These are phyloP conservation scores for Rhizopus stolonifer DNA, from an alignment of 371 early-diverging fungal species.

Conservation along the genomic window DNA sequence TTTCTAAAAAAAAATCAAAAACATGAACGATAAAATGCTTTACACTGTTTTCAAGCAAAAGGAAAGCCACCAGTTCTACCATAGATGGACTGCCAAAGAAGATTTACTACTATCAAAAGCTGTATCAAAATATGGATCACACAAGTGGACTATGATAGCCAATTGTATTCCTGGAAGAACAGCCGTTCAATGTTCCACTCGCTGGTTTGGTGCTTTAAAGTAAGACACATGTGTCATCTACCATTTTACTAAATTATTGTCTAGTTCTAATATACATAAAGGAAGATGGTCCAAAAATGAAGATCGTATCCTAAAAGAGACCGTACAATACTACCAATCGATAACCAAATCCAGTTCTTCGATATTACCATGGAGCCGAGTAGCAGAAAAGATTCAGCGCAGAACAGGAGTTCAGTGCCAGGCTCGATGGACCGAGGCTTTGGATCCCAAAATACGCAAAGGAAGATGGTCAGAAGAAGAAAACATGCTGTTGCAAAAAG, in stretches of 20 bases:
- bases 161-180: constrained; percentile 46
- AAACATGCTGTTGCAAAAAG: constrained; percentile 42
- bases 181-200: constrained; percentile 54
- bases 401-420: constrained; percentile 60
- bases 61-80: constrained; percentile 16
- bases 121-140: constrained; percentile 29
- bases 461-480: constrained; percentile 58
- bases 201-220: constrained; percentile 35
- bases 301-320: constrained; percentile 5
- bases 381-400: constrained; percentile 20
- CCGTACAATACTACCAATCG: constrained; percentile 3
- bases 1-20: neutral
- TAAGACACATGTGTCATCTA: neutral
- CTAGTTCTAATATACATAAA: constrained; percentile 20
- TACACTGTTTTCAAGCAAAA: constrained; percentile 19
- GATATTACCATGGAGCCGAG: constrained; percentile 22
- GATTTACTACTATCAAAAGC: constrained; percentile 19
- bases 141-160: constrained; percentile 51
- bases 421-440: constrained; percentile 61
- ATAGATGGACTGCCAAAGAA: constrained; percentile 30
- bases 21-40: neutral
- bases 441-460: constrained; percentile 55
- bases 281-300: constrained; percentile 21
- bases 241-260: neutral
- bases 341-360: neutral